These are phyloP conservation scores for Malassezia caprae DNA, from an alignment of 1,284 basidiomycete species.

Conservation along the genomic window DNA sequence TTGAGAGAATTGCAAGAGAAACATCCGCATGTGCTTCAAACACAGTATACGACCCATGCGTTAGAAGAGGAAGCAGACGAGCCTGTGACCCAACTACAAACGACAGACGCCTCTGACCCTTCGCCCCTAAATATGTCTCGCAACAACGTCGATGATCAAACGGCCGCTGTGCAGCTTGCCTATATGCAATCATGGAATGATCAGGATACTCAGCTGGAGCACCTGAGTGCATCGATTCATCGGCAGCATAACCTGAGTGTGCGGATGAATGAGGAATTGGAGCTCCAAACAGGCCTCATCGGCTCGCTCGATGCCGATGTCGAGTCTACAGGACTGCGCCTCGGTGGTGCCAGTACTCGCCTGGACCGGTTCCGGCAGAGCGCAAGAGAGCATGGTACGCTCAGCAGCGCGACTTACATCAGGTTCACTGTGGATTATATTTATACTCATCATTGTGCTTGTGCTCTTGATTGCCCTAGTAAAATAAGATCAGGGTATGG, in stretches of 20 bases:
- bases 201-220: slow-evolving; percentile 39
- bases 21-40: slow-evolving; percentile 5
- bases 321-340: slow-evolving; percentile 29
- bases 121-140: background rate
- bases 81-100: background rate
- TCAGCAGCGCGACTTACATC: background rate
- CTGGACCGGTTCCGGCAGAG: slow-evolving; percentile 31
- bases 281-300: slow-evolving; percentile 35
- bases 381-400: slow-evolving; percentile 40
- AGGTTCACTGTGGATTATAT: slow-evolving; percentile 32
- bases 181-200: slow-evolving; percentile 27
- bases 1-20: slow-evolving; percentile 1
- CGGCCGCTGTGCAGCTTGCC: slow-evolving; percentile 8
- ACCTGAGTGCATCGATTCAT: slow-evolving; percentile 30
- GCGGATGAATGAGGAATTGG: slow-evolving; percentile 46
- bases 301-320: slow-evolving; percentile 31
- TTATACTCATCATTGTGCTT: slow-evolving; percentile 31
- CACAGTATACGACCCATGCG: background rate
- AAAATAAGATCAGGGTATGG: slow-evolving; percentile 18
- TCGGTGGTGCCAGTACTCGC: slow-evolving; percentile 31
- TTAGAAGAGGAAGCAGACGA: background rate
- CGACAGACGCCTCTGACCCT: background rate
- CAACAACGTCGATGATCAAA: background rate
- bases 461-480: slow-evolving; percentile 37
- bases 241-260: slow-evolving; percentile 40